Evolutionary conservation across 2,329 filamentous ascomycete species (phyloP).

Genomic region (Claviceps sp.): DNA sequence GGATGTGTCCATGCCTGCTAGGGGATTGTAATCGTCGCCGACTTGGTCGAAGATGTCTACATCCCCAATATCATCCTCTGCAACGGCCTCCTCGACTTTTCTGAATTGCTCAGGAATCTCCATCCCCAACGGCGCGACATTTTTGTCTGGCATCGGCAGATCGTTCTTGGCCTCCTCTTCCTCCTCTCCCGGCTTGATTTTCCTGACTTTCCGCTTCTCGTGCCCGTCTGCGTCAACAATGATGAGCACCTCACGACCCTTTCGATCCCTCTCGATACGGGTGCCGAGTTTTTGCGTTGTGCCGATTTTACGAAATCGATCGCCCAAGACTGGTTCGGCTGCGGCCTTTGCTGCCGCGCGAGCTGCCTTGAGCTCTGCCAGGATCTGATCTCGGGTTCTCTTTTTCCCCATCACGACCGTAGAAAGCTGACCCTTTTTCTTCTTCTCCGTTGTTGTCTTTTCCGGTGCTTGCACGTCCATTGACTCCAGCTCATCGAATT

Average conservation of each 20-base stretch:
- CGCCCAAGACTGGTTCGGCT: slow-evolving; percentile 37
- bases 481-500: slow-evolving; percentile 45
- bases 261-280: slow-evolving; percentile 47
- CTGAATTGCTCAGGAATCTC: slow-evolving; percentile 47
- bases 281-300: slow-evolving; percentile 37
- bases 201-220: slow-evolving; percentile 51
- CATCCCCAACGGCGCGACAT: slow-evolving; percentile 48
- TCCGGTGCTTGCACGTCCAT: slow-evolving; percentile 39
- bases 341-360: slow-evolving; percentile 45
- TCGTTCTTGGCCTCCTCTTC: slow-evolving; percentile 24
- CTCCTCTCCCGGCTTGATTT: slow-evolving; percentile 26
- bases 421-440: slow-evolving; percentile 49
- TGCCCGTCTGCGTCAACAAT: slow-evolving; percentile 53
- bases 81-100: slow-evolving; percentile 27
- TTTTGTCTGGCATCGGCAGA: slow-evolving; percentile 40
- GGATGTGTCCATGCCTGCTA: slow-evolving; percentile 41
- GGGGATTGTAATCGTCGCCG: slow-evolving; percentile 53
- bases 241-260: slow-evolving; percentile 50
- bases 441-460: slow-evolving; percentile 32
- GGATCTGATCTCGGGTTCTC: slow-evolving; percentile 50
- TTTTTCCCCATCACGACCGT: slow-evolving; percentile 44
- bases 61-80: slow-evolving; percentile 39
- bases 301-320: slow-evolving; percentile 53
- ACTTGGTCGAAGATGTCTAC: slow-evolving; percentile 53
- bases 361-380: slow-evolving; percentile 52